Evolutionary conservation across 2,329 filamentous ascomycete species (phyloP).

Genomic region (Massarina eburnea): DNA sequence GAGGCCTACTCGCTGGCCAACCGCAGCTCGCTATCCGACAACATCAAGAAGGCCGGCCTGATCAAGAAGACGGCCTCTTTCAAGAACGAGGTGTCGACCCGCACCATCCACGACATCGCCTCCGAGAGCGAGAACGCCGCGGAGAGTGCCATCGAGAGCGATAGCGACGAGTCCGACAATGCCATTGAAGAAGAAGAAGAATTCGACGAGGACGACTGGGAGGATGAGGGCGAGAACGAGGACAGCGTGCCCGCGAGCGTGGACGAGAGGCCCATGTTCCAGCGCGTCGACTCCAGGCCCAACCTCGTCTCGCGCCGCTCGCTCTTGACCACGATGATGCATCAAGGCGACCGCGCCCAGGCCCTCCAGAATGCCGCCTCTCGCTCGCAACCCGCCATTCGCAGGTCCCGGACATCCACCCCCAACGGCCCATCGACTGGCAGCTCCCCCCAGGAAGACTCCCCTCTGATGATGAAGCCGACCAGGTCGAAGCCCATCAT

Average conservation of each 20-base stretch:
- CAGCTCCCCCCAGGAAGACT: constrained; percentile 56
- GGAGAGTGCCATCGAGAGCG: constrained; percentile 60
- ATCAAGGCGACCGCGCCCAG: constrained; percentile 72
- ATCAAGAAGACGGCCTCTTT: constrained; percentile 80
- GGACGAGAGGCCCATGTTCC: constrained; percentile 79
- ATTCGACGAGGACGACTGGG: constrained; percentile 36
- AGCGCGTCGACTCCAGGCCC: constrained; percentile 84
- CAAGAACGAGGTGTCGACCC: constrained; percentile 71
- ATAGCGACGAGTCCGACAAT: constrained; percentile 60
- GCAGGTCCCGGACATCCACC: constrained; percentile 64
- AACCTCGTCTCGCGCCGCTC: constrained; percentile 85
- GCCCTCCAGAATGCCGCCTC: constrained; percentile 69
- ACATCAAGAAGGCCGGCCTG: constrained; percentile 50
- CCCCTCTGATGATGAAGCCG: constrained; percentile 60
- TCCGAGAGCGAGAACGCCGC: constrained; percentile 61
- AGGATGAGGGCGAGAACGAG: constrained; percentile 64
- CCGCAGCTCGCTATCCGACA: constrained; percentile 58
- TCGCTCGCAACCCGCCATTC: constrained; percentile 56
- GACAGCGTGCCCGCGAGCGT: constrained; percentile 83
- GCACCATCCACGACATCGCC: constrained; percentile 61
- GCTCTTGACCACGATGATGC: constrained; percentile 85
- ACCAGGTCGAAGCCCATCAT: constrained; percentile 81
- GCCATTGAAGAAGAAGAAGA: constrained; percentile 61
- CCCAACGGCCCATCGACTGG: constrained; percentile 69
- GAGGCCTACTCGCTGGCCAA: constrained; percentile 56